Evolutionary conservation across 177 flowering plant species (phyloP), one percentile per base, ranked within the genome.

Genomic region (Tripterygium wilfordii): DNA sequence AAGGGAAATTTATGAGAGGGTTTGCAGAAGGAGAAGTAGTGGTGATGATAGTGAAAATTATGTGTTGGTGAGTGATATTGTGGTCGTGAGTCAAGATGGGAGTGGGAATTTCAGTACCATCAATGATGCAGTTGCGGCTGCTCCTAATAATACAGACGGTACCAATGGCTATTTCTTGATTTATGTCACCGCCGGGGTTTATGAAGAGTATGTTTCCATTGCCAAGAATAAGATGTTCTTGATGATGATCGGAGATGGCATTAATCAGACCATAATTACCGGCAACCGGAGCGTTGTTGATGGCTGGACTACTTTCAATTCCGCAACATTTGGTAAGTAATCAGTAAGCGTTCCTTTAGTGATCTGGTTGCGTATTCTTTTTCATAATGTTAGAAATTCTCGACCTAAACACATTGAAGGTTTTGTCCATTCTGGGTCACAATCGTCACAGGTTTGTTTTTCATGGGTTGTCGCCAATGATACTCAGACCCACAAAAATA

Each of bases 161-260:
- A 32, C 50, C 8, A 60, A 45, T 28, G 89, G 88, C 6, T 84
- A 82, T 51, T 87, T 79, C 51, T 17, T 87, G 55, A 82, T 87
- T 31, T 80, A 78, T 33, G 51, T 87, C 13, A 67, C 49, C 0
- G 72, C 75, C 0, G 96, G 92, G 8, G 75, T 78, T 5, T 87
- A 87, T 28, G 76, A 87, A 41, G 96, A 87, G 54, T 76, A 82
- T 25, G 80, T 87, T 0, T 36, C 63, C 17, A 68, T 87, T 21
- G 55, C 64, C 4, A 82, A 75, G 66, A 79, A 71, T 48, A 82
- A 80, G 74, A 65, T 19, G 43, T 71, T 77, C 18, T 27, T 87
- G 54, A 74, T 87, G 88, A 81, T 87, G 74, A 50, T 87, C 12
- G 95, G 95, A 0, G 90, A 70, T 32, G 91, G 95, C 0, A 78